Evolutionary conservation across 2,329 filamentous ascomycete genomes (phyloP), one percentile per base, ranked within the genome.

Genomic region (Gnomoniopsis smithogilvyi): DNA sequence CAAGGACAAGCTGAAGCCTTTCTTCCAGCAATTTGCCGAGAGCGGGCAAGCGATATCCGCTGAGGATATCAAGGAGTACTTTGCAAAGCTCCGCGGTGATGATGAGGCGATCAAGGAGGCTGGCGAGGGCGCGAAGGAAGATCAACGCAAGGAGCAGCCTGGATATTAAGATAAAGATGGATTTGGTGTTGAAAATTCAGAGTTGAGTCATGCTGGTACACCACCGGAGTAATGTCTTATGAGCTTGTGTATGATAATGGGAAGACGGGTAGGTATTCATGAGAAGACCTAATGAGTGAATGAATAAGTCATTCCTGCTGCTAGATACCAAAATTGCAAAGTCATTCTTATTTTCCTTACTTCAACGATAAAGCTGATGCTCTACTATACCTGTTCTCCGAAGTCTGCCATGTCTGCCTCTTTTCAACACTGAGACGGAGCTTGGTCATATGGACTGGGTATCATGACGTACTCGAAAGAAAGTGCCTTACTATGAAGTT

Each of bases 61-160:
- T 1, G 95, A 99, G 70, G 93, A 98, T 74, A 95, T 99, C 74
- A 99, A 97, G 74, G 85, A 85, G 2, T 96, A 97, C 72, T 99
- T 99, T 81, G 94, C 94, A 54, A 94, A 95, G 76, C 75, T 99
- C 66, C 84, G 95, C 63, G 95, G 95, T 60, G 95, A 98, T 73
- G 90, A 92, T 48, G 78, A 89, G 66, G 90, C 80, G 0, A 91
- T 92, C 58, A 79, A 78, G 66, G 82, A 86, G 64, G 87, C 87
- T 0, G 82, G 81, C 15, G 79, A 81, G 56, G 78, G 77, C 24
- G 82, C 82, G 8, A 75, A 72, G 45, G 70, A 72, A 6, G 75
- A 75, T 58, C 63, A 71, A 21, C 73, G 81, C 55, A 72, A 71
- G 61, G 82, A 84, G 68, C 81, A 86, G 69, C 77, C 77, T 54